Evolutionary conservation across 2,329 filamentous ascomycete genomes (phyloP).

Genomic region (Scopulariopsis brevicaulis): DNA sequence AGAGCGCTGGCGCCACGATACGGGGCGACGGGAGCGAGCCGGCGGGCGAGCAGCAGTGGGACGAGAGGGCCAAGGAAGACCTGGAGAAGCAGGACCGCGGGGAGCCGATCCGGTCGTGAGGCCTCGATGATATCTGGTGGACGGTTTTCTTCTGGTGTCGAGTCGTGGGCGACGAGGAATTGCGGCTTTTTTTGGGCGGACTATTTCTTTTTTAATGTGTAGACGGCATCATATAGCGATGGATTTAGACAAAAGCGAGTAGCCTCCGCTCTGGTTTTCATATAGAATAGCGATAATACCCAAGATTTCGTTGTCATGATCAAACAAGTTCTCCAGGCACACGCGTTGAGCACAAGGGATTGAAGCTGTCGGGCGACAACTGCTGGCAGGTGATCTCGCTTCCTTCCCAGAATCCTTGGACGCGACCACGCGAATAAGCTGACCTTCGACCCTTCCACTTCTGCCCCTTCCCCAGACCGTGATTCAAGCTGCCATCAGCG

Average conservation of each 20-base stretch:
- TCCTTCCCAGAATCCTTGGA: background rate
- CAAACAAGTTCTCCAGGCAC: no score
- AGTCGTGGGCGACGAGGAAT: background rate
- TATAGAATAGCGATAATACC: no score
- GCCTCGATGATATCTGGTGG: background rate
- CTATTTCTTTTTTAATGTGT: background rate
- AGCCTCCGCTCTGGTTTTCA: background rate
- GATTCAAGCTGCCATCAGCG: no score
- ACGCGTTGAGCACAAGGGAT: no score
- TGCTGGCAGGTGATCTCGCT: no score
- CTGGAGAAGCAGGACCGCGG: conserved; percentile 2
- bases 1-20: background rate
- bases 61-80: background rate
- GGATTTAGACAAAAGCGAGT: background rate
- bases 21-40: background rate
- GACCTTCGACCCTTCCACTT: background rate
- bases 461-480: background rate
- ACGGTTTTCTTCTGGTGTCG: background rate
- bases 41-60: background rate
- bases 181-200: background rate
- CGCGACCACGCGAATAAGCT: background rate
- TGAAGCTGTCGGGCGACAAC: no score
- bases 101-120: background rate
- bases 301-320: no score
- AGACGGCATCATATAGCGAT: background rate